Conservation (phyloP, 768 basidiomycete species). For the Phanerochaete sordida region DNA sequence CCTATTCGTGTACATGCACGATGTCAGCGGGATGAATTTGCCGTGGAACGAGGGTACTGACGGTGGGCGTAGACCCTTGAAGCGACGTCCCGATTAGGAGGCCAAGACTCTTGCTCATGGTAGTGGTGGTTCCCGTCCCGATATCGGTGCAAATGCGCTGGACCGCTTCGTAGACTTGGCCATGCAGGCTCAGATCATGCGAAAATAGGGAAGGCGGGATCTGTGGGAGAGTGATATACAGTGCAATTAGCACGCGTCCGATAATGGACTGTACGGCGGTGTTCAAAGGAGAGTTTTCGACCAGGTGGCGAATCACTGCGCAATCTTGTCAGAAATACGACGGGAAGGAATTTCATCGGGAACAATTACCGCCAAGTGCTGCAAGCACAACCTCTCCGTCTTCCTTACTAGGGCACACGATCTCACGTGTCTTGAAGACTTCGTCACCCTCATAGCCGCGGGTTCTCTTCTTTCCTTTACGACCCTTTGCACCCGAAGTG, state of each 20-base stretch:
- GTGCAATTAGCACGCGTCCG: slow-evolving; percentile 53
- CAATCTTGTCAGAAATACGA: background rate
- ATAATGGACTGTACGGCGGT: slow-evolving; percentile 55
- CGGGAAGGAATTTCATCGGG: background rate
- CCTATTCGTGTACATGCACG: background rate
- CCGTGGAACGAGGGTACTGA: background rate
- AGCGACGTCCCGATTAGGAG: slow-evolving; percentile 41
- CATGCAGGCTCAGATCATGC: slow-evolving; percentile 46
- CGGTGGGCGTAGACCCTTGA: background rate
- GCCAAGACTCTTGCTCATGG: slow-evolving; percentile 58
- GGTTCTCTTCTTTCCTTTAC: slow-evolving; percentile 64
- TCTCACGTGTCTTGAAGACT: slow-evolving; percentile 49
- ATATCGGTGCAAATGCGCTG: slow-evolving; percentile 46
- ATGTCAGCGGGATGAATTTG: background rate
- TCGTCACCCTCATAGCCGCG: slow-evolving; percentile 76
- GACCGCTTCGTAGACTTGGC: slow-evolving; percentile 41
- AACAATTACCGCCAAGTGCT: slow-evolving; percentile 54
- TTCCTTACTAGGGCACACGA: slow-evolving; percentile 44
- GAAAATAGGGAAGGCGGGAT: slow-evolving; percentile 55
- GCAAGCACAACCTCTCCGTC: slow-evolving; percentile 51
- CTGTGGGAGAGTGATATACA: slow-evolving; percentile 53
- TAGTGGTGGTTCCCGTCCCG: slow-evolving; percentile 50
- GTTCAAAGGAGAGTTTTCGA: slow-evolving; percentile 49
- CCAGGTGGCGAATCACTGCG: slow-evolving; percentile 46
- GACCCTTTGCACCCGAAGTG: slow-evolving; percentile 20